phyloP scores from a whole-genome alignment of 1,284 basidiomycete species.

The Chiua sp. region DNA sequence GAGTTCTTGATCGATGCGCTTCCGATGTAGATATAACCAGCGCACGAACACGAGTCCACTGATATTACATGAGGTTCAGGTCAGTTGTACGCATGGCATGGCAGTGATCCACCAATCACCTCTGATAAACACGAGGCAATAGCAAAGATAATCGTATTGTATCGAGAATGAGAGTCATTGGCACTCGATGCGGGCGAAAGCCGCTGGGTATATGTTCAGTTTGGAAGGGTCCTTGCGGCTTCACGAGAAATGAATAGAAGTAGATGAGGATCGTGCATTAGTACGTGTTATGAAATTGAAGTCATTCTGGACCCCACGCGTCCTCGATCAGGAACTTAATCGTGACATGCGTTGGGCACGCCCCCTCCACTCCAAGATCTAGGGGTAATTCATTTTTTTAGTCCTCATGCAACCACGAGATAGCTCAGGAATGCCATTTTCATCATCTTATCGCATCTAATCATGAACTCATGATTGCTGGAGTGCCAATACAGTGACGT shows the following conservation, averaged over 20 bases:
- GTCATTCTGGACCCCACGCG: slow-evolving; percentile 5
- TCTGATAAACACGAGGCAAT: slow-evolving; percentile 31
- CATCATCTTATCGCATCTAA: slow-evolving; percentile 31
- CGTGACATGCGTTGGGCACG: slow-evolving; percentile 29
- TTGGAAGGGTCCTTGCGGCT: slow-evolving; percentile 26
- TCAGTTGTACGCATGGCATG: slow-evolving; percentile 33
- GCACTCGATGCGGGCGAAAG: neutral
- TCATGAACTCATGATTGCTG: slow-evolving; percentile 26
- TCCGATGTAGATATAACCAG: slow-evolving; percentile 34
- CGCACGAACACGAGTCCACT: slow-evolving; percentile 15
- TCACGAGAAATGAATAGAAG: slow-evolving; percentile 6
- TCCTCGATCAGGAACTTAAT: slow-evolving; percentile 15
- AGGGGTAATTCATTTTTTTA: neutral
- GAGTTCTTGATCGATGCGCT: slow-evolving; percentile 18
- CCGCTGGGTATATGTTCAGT: slow-evolving; percentile 6
- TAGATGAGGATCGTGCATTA: neutral
- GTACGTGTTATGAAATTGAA: slow-evolving; percentile 18
- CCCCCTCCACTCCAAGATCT: slow-evolving; percentile 12
- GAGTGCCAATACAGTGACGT: slow-evolving; percentile 9
- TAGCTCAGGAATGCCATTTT: neutral
- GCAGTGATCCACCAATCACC: slow-evolving; percentile 18
- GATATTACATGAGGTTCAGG: slow-evolving; percentile 33
- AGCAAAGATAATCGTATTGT: slow-evolving; percentile 8
- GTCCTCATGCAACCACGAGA: slow-evolving; percentile 1
- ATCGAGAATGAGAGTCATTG: neutral